Evolutionary conservation across 345 rosid genomes (phyloP), one percentile per base, ranked within the genome.

Genomic region (Corymbia maculata): DNA sequence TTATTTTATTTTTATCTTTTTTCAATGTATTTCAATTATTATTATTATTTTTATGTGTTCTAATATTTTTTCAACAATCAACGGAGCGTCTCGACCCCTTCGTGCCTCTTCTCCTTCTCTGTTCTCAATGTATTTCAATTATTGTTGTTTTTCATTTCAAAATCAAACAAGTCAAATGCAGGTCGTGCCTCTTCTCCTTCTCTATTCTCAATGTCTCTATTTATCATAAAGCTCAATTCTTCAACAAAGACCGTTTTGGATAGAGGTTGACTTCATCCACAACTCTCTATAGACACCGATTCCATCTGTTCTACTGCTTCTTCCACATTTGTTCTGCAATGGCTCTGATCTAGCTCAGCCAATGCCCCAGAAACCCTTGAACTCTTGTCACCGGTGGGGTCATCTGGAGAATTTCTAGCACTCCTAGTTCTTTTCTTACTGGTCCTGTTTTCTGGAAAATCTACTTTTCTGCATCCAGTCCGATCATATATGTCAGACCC

Each of bases 401-500:
- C 32, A 86, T 86, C 66, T 19, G 52, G 36, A 75, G 26, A 86
- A 86, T 88, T 89, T 85, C 61, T 44, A 42, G 52, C 6, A 21
- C 52, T 45, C 51, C 86, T 52, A 50, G 79, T 64, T 55, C 89
- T 86, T 91, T 85, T 91, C 57, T 89, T 89, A 82, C 66, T 86
- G 53, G 86, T 86, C 50, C 85, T 75, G 32, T 32, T 91, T 50
- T 51, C 51, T 24, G 90, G 79, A 84, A 88, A 82, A 26, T 88
- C 87, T 13, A 82, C 45, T 89, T 91, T 91, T 75, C 92, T 90
- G 61, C 94, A 91, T 12, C 85, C 92, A 85, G 91, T 91, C 85
- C 86, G 86, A 66, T 88, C 85, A 70, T 88, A 91, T 86, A 93
- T 90, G 80, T 90, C 88, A 10, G n/a, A 93, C 93, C 79, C 57